Conservation (phyloP, 176 grass and related monocot species). For the Carex pumila region DNA sequence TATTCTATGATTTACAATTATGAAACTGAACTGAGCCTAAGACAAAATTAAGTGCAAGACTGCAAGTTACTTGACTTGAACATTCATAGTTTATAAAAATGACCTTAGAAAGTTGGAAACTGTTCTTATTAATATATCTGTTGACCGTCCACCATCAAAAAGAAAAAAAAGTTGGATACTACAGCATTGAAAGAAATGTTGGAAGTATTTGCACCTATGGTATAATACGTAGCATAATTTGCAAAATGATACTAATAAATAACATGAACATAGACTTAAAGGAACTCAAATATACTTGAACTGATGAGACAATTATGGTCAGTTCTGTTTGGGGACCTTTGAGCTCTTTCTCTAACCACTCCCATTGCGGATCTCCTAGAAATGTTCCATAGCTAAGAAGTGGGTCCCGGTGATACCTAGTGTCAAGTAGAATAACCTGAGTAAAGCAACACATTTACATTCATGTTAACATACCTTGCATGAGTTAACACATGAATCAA, state of each 20-base stretch:
- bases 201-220: neutral
- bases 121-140: neutral
- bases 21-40: neutral
- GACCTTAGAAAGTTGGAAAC: neutral
- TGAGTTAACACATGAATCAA: neutral
- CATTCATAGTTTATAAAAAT: neutral
- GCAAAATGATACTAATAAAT: neutral
- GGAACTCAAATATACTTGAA: conserved; percentile 54
- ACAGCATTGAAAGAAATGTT: neutral
- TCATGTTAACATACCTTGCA: neutral
- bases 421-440: conserved; percentile 91
- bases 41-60: neutral
- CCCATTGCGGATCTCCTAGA: conserved; percentile 87
- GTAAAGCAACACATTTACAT: neutral
- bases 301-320: conserved; percentile 84
- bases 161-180: neutral
- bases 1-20: neutral
- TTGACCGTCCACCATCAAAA: too few relatives aligned
- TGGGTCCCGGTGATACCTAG: conserved; percentile 92
- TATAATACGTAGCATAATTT: neutral
- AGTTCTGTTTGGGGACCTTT: conserved; percentile 70
- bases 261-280: neutral
- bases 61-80: neutral
- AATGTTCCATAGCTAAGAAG: conserved; percentile 74
- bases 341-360: conserved; percentile 78